Base-by-base conservation (phyloP, 495 filamentous ascomycete species). In the Xylaria palmicola region DNA sequence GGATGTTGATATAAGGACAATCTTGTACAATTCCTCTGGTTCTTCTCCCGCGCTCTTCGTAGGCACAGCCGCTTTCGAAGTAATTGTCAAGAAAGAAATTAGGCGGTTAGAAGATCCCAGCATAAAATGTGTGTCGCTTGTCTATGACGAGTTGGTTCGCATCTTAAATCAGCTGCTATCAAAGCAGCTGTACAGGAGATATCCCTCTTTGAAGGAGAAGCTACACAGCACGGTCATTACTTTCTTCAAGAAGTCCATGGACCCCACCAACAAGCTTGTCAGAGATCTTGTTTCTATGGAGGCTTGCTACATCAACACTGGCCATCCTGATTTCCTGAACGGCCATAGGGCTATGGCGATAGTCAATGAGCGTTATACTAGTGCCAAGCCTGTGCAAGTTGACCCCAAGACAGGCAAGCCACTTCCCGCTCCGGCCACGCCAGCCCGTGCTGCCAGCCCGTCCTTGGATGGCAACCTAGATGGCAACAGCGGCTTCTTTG, bases 361-460 rank as follows among this genome's bases (percentile, higher is more conserved):
- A 48, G 92, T 99, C 60, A 91, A 97, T 71, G 95, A 99, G 68
- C 87, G 88, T 53, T 88, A 95, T 73, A 86, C 79, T 64, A 81
- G 86, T 13, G 65, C 85, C 43, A 94, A 93, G 73, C 95, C 95
- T 13, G 92, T 92, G 9, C 95, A 98, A 75, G 95, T 99, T 27
- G 95, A 99, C 71, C 95, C 95, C 40, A 99, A 99, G 83, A 99
- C 95, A 2, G 95, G 95, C 59, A 97, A 97, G 78, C 92, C 94
- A 27, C 81, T 98, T 20, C 90, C 92, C 1, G 71, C 83, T n/a
- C 66, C 77, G 15, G 72, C 79, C 15, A 77, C 83, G 6, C 88
- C 86, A 12, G 85, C 81, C 19, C 84, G 91, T 55, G 83, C 90
- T 36, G 84, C 84, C 52, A 93, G 89, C 67, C 87, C 87, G 8